Evolutionary conservation across 2,329 filamentous ascomycete species (phyloP), one percentile per base, ranked within the genome.

Genomic region (Aspergillus sergii): DNA sequence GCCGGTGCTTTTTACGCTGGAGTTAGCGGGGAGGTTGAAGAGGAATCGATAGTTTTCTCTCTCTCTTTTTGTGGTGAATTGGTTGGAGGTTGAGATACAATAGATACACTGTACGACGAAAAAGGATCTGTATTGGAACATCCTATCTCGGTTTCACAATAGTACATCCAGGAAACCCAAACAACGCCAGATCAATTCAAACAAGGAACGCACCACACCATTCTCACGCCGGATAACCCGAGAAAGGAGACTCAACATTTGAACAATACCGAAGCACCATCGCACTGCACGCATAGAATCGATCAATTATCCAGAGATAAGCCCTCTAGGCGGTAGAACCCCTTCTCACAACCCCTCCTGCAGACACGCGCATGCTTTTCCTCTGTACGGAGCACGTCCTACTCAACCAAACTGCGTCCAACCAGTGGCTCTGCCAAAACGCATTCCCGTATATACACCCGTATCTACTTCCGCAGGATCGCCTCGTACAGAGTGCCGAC

Each of bases 1-100:
- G 66, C 85, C 88, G 60, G 88, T 94, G 3, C 73, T 94, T 39
- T 93, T 94, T 75, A 94, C 92, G 1, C 85, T 94, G 72, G 90
- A 92, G 65, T 76, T 92, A 64, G 80, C 78, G 26, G 67, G 67
- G 41, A 73, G 72, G 62, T 72, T 82, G 57, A 80, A 79, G 66
- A 66, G 69, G 58, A 58, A 10, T 34, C 39, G 60, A 19, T 66
- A 60, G 62, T 23, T 6, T 59, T 59, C 43, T 16, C 55, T 59
- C 50, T 16, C 45, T 28, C 26, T 28, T 8, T 6, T 1, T 28
- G 26, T 28, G 26, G 26, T 6, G 26, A 6, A 28, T 8, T 28
- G 1, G 30, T 32, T 32, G 30, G 32, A 34, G 11, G 32, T 11
- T 14, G 50, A 16, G 43, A 62, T 23, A 45, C 19, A 36, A 4